These are phyloP conservation scores for Colletotrichum tanaceti DNA, from an alignment of 2,329 filamentous ascomycete genomes.

Conservation along the genomic window DNA sequence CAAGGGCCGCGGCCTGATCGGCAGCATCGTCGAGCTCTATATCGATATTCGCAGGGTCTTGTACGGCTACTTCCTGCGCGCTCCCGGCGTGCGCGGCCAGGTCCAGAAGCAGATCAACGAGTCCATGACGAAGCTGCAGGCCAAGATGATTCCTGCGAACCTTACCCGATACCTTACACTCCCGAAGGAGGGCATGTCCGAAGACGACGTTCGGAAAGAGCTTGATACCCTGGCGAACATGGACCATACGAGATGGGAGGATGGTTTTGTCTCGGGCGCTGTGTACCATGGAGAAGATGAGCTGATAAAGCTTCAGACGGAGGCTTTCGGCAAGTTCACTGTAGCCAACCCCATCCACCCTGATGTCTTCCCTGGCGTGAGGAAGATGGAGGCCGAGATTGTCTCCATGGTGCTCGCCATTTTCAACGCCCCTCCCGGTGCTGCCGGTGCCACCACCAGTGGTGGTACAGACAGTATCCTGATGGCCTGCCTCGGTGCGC, in stretches of 20 bases:
- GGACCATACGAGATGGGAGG: slow-evolving; percentile 97
- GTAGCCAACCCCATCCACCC: slow-evolving; percentile 97
- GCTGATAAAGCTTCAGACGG: slow-evolving; percentile 84
- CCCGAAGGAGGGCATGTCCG: slow-evolving; percentile 84
- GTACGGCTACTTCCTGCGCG: slow-evolving; percentile 86
- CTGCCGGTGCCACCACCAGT: slow-evolving; percentile 88
- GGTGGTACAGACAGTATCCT: slow-evolving; percentile 97
- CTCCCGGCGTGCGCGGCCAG: slow-evolving; percentile 86
- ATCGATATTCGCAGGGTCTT: slow-evolving; percentile 75
- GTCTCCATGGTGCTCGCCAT: slow-evolving; percentile 93
- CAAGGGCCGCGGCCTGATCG: slow-evolving; percentile 87
- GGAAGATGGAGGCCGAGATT: slow-evolving; percentile 99
- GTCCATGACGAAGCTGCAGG: slow-evolving; percentile 81
- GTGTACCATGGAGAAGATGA: slow-evolving; percentile 94
- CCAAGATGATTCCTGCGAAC: slow-evolving; percentile 82
- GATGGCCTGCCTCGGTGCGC: slow-evolving; percentile 91
- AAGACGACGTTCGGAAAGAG: slow-evolving; percentile 83
- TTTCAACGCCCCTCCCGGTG: slow-evolving; percentile 85
- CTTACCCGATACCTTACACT: slow-evolving; percentile 79
- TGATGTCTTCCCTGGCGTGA: slow-evolving; percentile 95
- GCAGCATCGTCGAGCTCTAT: slow-evolving; percentile 81
- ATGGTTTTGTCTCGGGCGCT: slow-evolving; percentile 91
- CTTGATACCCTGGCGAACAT: slow-evolving; percentile 82
- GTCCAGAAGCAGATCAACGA: slow-evolving; percentile 87
- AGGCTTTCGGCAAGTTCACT: slow-evolving; percentile 93